These are phyloP conservation scores for Aspergillus conjunctus DNA, from an alignment of 495 filamentous ascomycete species.

Conservation along the genomic window DNA sequence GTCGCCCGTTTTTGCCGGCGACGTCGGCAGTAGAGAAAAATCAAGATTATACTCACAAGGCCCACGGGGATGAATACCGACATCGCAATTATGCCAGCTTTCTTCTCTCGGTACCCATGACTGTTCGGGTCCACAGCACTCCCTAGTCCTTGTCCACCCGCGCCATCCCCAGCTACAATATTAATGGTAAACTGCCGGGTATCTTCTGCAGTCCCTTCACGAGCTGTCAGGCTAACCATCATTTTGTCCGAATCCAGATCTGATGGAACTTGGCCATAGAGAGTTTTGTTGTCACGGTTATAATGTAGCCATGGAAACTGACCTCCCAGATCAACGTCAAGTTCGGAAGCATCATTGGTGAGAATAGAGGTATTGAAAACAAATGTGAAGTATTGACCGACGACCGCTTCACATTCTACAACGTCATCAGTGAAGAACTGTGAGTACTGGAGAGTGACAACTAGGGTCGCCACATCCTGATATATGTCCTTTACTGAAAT, in stretches of 20 bases:
- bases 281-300: conserved; percentile 53
- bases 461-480: conserved; percentile 63
- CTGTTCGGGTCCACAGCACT: conserved; percentile 10
- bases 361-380: conserved; percentile 59
- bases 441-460: conserved; percentile 60
- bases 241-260: conserved; percentile 44
- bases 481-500: conserved; percentile 66
- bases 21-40: conserved; percentile 48
- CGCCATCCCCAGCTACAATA: conserved; percentile 35
- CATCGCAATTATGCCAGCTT: conserved; percentile 49
- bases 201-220: conserved; percentile 47
- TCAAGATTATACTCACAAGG: conserved; percentile 34
- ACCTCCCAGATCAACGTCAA: conserved; percentile 55
- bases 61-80: conserved; percentile 47
- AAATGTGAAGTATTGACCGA: conserved; percentile 67
- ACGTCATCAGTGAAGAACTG: conserved; percentile 48
- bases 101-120: conserved; percentile 25
- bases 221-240: conserved; percentile 53
- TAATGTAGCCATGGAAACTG: conserved; percentile 69
- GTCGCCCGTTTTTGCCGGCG: conserved; percentile 33
- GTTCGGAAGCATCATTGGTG: conserved; percentile 50
- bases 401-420: conserved; percentile 54
- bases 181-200: conserved; percentile 54
- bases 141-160: conserved; percentile 9
- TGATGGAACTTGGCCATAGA: conserved; percentile 66